Evolutionary conservation across 306 rosid genomes (phyloP).

Genomic region (Purshia tridentata): DNA sequence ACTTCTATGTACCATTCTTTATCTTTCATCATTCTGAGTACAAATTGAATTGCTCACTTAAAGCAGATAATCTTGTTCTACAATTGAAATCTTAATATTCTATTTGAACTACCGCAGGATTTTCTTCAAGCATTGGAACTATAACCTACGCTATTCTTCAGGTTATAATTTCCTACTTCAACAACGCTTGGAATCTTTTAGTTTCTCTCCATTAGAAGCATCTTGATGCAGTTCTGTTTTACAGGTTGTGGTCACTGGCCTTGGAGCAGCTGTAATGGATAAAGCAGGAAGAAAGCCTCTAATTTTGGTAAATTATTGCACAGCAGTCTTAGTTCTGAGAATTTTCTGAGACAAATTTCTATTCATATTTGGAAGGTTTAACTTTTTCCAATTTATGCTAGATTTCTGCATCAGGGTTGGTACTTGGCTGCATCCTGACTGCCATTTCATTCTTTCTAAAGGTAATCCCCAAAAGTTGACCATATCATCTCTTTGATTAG

Average conservation of each 20-base stretch:
- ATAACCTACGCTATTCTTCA: conserved; percentile 65
- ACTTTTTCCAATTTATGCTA: conserved; percentile 32
- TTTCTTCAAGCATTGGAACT: conserved; percentile 57
- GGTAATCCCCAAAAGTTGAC: conserved; percentile 40
- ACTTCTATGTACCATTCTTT: not conserved
- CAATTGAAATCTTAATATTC: conserved; percentile 1
- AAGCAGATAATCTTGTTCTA: conserved; percentile 5
- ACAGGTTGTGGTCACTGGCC: conserved; percentile 63
- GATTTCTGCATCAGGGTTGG: conserved; percentile 76
- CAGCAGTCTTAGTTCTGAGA: conserved; percentile 4
- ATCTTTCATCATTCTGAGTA: not conserved
- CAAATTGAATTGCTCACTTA: not conserved
- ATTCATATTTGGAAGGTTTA: conserved; percentile 7
- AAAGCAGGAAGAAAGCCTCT: conserved; percentile 84
- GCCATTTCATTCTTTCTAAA: conserved; percentile 78
- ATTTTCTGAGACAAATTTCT: conserved; percentile 3
- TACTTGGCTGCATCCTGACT: conserved; percentile 52
- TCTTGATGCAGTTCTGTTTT: conserved; percentile 19
- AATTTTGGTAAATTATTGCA: conserved; percentile 46
- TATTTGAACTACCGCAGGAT: conserved; percentile 44
- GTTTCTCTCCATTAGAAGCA: conserved; percentile 10
- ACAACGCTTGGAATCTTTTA: conserved; percentile 13
- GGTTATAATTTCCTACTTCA: conserved; percentile 41
- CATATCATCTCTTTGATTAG: conserved; percentile 4
- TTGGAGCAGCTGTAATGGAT: conserved; percentile 65